Conservation (phyloP, 768 basidiomycete species). For the Hypsizygus marmoreus region DNA sequence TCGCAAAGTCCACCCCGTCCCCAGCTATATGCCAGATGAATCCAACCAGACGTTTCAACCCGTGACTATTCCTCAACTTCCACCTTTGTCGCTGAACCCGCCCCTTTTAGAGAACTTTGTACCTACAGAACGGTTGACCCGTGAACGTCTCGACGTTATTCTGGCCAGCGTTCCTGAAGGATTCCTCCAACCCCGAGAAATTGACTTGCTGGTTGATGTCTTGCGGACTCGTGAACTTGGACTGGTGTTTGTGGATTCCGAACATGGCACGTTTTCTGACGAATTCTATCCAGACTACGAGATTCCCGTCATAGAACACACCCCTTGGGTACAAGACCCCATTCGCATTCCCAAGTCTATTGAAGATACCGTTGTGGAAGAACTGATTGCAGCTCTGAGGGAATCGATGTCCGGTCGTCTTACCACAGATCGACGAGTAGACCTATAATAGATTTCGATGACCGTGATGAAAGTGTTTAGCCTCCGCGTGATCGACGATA, state of each 20-base stretch:
- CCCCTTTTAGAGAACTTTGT: slow-evolving; percentile 5
- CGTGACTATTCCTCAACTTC: slow-evolving; percentile 10
- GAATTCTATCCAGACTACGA: slow-evolving; percentile 34
- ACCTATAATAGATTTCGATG: too few relatives aligned
- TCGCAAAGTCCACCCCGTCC: slow-evolving; percentile 25
- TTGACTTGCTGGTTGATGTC: slow-evolving; percentile 21
- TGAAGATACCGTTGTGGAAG: slow-evolving; percentile 17
- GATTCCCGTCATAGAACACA: slow-evolving; percentile 33
- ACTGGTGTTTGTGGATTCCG: slow-evolving; percentile 20
- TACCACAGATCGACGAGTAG: too few relatives aligned
- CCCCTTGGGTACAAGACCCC: slow-evolving; percentile 29
- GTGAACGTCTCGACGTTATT: slow-evolving; percentile 15
- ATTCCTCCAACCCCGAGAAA: slow-evolving; percentile 11
- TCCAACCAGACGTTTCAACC: slow-evolving; percentile 18
- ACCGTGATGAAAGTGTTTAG: too few relatives aligned
- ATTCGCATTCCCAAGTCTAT: slow-evolving; percentile 29
- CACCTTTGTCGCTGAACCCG: slow-evolving; percentile 7
- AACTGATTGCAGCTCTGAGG: slow-evolving; percentile 20
- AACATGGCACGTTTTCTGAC: slow-evolving; percentile 30
- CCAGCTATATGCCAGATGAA: slow-evolving; percentile 25
- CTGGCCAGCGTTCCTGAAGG: slow-evolving; percentile 5
- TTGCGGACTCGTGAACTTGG: slow-evolving; percentile 12
- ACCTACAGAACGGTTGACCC: slow-evolving; percentile 9
- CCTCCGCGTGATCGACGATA: too few relatives aligned
- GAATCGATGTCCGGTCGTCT: too few relatives aligned